Conservation (phyloP, 2,329 filamentous ascomycete species). For the Cytospora schulzeri region DNA sequence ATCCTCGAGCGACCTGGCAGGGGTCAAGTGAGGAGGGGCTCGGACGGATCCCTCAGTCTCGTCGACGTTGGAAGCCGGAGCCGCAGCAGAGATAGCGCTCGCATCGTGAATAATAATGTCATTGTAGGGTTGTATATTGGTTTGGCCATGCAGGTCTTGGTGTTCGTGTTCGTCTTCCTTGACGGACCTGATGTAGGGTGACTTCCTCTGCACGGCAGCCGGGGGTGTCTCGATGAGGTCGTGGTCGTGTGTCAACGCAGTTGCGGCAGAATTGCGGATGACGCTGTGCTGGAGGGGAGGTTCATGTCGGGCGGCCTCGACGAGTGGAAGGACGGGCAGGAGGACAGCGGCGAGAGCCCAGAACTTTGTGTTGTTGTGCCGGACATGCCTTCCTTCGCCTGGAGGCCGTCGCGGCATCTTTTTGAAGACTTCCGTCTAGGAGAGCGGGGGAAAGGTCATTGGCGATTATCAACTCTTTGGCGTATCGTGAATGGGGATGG, state of each 20-base stretch:
- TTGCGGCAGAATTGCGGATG: constrained; percentile 29
- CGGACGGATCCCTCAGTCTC: constrained; percentile 67
- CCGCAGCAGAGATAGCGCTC: constrained; percentile 97
- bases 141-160: neutral
- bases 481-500: neutral
- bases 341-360: constrained; percentile 54
- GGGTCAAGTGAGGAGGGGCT: constrained; percentile 70
- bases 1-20: constrained; percentile 93
- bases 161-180: constrained; percentile 13
- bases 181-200: constrained; percentile 24
- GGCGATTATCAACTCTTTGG: constrained; percentile 15
- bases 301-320: constrained; percentile 47
- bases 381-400: constrained; percentile 52
- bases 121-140: constrained; percentile 31
- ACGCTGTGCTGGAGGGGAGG: constrained; percentile 26
- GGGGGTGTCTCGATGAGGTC: constrained; percentile 27
- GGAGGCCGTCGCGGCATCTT: constrained; percentile 61
- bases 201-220: constrained; percentile 23
- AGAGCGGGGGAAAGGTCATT: constrained; percentile 24
- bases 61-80: constrained; percentile 70
- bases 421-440: constrained; percentile 30
- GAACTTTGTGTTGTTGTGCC: constrained; percentile 40
- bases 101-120: constrained; percentile 62
- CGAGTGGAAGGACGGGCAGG: constrained; percentile 48
- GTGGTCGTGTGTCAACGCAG: constrained; percentile 25